Base-by-base conservation (phyloP, 2,329 filamentous ascomycete genomes). In the Cladosporium sp. region DNA sequence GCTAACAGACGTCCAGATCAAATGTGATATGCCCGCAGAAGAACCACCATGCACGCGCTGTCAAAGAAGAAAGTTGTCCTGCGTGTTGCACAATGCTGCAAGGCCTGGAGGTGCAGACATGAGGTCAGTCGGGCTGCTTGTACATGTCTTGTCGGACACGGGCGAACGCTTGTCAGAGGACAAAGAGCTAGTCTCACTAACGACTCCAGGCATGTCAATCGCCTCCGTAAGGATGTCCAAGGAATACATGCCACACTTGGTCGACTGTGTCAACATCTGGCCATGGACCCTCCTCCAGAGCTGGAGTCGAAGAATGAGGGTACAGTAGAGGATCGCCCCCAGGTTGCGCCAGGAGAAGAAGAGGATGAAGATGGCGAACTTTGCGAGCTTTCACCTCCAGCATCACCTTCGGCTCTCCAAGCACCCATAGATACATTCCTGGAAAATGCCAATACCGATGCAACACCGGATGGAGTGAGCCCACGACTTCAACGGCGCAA, bases 41-140 rank as follows among this genome's bases (percentile, higher is more conserved):
- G 74, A 76, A 22, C 69, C 74, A 22, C 68, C 70, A 13, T 79
- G 76, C 58, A 73, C 73, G 51, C 63, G 76, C 52, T 79, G 76
- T 61, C 67, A 69, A 40, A 73, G 76, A 53, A 71, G 76, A 60
- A 72, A 71, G 3, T 54, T 78, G 34, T 73, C 75, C 27, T 79
- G 76, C 56, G 66, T 77, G 24, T 65, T 78, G 43, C 78, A 79
- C 58, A 78, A 78, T 54, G 78, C 74, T 52, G 66, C 59, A 77
- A 74, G 8, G 61, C 78, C 58, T 68, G 78, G 47, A 73, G 77
- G 52, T 75, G 78, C 52, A 52, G 67, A 24, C 20, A 41, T 24
- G 20, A 41, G 20, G 39, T 41, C 8, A 24, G 39, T 24, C 11
- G n/a, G 11, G 7, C 2, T 24, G 9, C 11, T n/a, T 41, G 9